These are phyloP conservation scores for Cenchrus fungigraminus DNA, from an alignment of 176 grass and related monocot genomes.

Conservation along the genomic window DNA sequence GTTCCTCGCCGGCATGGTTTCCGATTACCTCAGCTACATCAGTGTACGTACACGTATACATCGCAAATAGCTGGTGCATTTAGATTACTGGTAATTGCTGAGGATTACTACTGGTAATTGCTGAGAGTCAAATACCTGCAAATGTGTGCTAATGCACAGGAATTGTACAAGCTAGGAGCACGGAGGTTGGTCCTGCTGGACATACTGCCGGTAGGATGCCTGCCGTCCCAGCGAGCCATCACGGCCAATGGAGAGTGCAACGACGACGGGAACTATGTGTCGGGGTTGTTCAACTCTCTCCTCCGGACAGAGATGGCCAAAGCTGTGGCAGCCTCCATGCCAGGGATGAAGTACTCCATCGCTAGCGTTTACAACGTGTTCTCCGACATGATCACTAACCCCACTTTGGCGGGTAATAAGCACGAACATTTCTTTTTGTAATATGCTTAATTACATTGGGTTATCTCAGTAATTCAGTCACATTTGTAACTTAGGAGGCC, in stretches of 20 bases:
- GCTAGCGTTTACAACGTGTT: conserved; percentile 33
- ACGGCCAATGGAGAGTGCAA: not conserved
- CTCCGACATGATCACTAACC: conserved; percentile 36
- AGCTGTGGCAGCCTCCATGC: not conserved
- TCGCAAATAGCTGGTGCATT: too few species aligned
- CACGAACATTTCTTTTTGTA: too few species aligned
- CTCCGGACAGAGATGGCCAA: conserved; percentile 32
- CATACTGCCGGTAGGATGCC: conserved; percentile 25
- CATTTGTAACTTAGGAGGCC: too few species aligned
- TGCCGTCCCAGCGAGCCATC: conserved; percentile 4
- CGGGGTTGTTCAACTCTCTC: conserved; percentile 26
- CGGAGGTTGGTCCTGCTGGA: conserved; percentile 32
- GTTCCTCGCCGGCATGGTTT: conserved; percentile 26
- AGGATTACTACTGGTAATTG: too few species aligned
- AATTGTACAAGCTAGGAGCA: conserved; percentile 17
- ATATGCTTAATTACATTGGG: too few species aligned
- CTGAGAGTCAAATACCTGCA: too few species aligned
- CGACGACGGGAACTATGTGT: not conserved
- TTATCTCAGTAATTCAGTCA: too few species aligned
- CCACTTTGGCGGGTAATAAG: not conserved
- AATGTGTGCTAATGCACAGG: not conserved
- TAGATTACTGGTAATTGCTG: too few species aligned
- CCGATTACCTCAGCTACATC: conserved; percentile 32
- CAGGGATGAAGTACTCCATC: conserved; percentile 34
- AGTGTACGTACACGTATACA: not conserved